Evolutionary conservation across 768 basidiomycete genomes (phyloP), one percentile per base, ranked within the genome.

Genomic region (Agaricus subrufescens): DNA sequence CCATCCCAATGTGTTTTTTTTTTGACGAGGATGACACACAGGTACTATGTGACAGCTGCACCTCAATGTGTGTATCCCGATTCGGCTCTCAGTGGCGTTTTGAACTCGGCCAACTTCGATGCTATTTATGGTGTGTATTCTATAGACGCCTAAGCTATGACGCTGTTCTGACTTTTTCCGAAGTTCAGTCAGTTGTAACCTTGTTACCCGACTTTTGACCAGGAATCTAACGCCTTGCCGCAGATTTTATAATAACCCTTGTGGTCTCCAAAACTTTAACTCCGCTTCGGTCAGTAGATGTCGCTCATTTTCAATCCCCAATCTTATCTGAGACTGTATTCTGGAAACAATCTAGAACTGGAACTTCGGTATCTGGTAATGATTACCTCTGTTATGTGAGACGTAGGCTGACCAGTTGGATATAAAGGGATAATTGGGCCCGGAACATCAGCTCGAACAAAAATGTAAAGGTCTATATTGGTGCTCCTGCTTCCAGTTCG

Each of bases 51-150:
- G 50, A 85, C 85, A 53, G 85, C 77, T 42, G 82, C 83, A 11
- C 83, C 81, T 27, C 86, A 75, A 66, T 89, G 87, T 62, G 83
- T 85, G 4, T 90, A 79, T 71, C 86, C 87, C 3, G 87, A 89
- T 63, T 78, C 76, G 6, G 75, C 79, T 46, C 69, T 89, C 6
- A 79, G 83, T 9, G 72, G 73, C 8, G 83, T 86, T 23, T 71
- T 89, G 53, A 81, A 87, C 62, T 62, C 74, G 0, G 86, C 81
- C 10, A 75, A 66, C 4, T 90, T 89, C 60, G 88, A 90, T 69
- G 86, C 85, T 1, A 71, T 90, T 57, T 89, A 87, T 60, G 86
- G 76, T 78, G 58, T 40, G 69, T 9, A 39, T 19, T 34, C 47
- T 12, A 14, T 34, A 37, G 19, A 11, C 31, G 30, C 12, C 15